Percentiles rank a stretch among this genome's conserved stretches.
These are phyloP conservation scores for Boechera stricta DNA, from an alignment of 345 rosid genomes.

Conservation along the genomic window DNA sequence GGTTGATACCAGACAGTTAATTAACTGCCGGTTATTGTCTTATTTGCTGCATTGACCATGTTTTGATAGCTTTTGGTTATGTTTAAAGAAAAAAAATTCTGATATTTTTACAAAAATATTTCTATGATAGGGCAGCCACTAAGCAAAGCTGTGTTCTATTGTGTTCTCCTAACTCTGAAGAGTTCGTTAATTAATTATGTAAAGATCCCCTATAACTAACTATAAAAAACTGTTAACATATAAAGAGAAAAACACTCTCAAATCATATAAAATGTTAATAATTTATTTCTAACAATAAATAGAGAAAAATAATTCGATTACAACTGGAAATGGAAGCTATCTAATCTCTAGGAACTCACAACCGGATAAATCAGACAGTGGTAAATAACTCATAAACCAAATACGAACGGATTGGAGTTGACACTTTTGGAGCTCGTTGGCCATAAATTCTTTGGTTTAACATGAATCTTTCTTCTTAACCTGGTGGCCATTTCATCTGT, in stretches of 20 bases:
- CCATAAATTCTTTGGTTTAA: not conserved
- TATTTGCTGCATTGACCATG: not conserved
- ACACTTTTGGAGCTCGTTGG: not conserved
- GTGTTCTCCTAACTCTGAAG: not conserved
- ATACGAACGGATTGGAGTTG: not conserved
- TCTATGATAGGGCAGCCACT: not conserved
- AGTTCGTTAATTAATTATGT: not conserved
- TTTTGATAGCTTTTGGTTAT: not conserved
- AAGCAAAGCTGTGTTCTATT: not conserved
- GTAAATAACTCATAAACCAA: not conserved
- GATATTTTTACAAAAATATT: too few relatives aligned
- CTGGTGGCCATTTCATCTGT: conserved; percentile 94
- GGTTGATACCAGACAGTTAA: not conserved
- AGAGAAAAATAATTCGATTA: not conserved
- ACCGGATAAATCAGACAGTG: not conserved
- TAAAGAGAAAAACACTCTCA: not conserved
- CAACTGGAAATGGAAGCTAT: conserved; percentile 4
- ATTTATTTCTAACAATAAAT: not conserved
- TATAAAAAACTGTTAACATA: not conserved
- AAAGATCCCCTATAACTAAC: not conserved
- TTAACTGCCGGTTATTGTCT: not conserved
- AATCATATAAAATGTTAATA: not conserved
- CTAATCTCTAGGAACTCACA: conserved; percentile 13
- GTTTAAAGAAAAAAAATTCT: not conserved
- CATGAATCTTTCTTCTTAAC: conserved; percentile 46